Conservation (phyloP, 2,329 filamentous ascomycete genomes). For the Diaporthe sp. region DNA sequence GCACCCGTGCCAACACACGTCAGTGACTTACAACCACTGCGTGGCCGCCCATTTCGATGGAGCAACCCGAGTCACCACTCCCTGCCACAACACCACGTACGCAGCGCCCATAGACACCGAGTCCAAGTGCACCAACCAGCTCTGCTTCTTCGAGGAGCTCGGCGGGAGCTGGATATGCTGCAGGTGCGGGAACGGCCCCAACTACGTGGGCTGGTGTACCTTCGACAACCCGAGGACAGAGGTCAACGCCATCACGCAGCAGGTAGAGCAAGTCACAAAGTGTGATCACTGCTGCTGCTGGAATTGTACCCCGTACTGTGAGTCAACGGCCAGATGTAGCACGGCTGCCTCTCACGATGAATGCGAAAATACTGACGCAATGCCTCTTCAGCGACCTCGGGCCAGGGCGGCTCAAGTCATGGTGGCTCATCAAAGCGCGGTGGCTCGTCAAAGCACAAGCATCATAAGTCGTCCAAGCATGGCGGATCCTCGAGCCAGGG, state of each 20-base stretch:
- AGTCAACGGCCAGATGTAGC: constrained; percentile 43
- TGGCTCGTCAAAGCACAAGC: constrained; percentile 35
- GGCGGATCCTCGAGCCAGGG: constrained; percentile 25
- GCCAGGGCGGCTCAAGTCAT: constrained; percentile 35
- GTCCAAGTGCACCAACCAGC: constrained; percentile 61
- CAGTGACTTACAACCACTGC: constrained; percentile 69
- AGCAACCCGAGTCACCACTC: constrained; percentile 62
- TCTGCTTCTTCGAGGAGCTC: constrained; percentile 65
- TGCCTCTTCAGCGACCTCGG: background rate
- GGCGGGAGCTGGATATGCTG: constrained; percentile 69
- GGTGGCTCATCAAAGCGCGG: constrained; percentile 33
- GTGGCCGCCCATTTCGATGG: constrained; percentile 63
- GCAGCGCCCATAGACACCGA: constrained; percentile 59
- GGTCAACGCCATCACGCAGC: constrained; percentile 50
- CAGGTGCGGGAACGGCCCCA: constrained; percentile 64
- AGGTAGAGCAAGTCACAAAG: constrained; percentile 54
- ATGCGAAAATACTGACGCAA: constrained; percentile 11
- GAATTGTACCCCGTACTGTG: constrained; percentile 60
- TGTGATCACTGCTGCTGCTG: constrained; percentile 69
- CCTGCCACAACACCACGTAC: constrained; percentile 64
- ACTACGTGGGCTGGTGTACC: constrained; percentile 67
- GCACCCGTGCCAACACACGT: constrained; percentile 68
- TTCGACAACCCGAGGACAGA: constrained; percentile 50
- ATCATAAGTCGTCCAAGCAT: constrained; percentile 33
- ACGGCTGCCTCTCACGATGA: background rate